These are phyloP conservation scores for Spergularia bocconei DNA, from an alignment of 148 eudicot genomes.

Conservation along the genomic window DNA sequence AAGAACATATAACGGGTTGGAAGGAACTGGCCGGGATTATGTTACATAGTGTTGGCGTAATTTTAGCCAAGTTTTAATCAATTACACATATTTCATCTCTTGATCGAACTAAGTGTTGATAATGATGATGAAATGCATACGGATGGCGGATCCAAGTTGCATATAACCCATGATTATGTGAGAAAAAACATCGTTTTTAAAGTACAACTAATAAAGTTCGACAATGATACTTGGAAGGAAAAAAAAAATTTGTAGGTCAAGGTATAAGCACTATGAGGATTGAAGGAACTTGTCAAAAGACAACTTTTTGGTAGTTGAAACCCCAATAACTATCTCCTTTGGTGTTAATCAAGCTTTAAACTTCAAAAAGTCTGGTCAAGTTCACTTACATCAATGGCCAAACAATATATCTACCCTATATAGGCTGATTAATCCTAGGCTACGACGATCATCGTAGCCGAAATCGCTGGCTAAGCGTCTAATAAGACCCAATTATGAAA, in stretches of 20 bases:
- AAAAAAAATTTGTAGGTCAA: background rate
- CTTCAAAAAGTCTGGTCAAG: constrained; percentile 20
- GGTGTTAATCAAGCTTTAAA: background rate
- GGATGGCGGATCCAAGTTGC: background rate
- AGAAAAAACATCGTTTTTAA: constrained; percentile 4
- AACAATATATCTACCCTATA: too few species aligned
- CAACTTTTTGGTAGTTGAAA: constrained; percentile 30
- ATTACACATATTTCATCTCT: too few species aligned
- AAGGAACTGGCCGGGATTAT: too few species aligned
- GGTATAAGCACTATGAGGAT: constrained; percentile 1
- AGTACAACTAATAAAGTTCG: constrained; percentile 17
- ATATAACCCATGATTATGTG: constrained; percentile 15
- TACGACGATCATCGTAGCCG: background rate
- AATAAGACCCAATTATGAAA: too few species aligned
- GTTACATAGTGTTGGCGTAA: too few species aligned
- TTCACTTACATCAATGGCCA: background rate
- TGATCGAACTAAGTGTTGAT: too few species aligned
- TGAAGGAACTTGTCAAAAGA: constrained; percentile 26
- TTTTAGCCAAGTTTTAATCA: too few species aligned
- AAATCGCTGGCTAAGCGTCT: too few species aligned
- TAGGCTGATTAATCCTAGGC: background rate
- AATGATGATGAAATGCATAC: constrained; percentile 11
- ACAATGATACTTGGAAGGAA: background rate
- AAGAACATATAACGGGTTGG: too few species aligned
- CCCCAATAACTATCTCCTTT: constrained; percentile 12